Evolutionary conservation across 2,329 filamentous ascomycete species (phyloP).

Genomic region (Xylariaceae sp.): DNA sequence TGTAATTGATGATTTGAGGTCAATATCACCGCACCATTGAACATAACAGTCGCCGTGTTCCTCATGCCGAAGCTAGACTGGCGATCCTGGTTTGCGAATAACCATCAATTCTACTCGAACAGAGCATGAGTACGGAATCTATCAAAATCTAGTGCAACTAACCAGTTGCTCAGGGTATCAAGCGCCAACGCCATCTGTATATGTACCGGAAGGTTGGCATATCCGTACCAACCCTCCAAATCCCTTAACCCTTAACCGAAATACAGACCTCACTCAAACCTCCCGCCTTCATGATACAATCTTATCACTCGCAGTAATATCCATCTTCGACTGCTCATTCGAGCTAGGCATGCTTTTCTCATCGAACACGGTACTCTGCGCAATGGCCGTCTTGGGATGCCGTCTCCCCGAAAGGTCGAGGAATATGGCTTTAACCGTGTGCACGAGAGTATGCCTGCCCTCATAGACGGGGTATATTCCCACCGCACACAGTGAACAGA

Average conservation of each 20-base stretch:
- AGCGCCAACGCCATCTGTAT: background rate
- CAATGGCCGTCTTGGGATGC: conserved; percentile 29
- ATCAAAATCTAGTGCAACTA: background rate
- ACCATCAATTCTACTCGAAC: no score
- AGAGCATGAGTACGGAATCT: no score
- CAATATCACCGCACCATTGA: background rate
- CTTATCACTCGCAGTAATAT: conserved; percentile 1
- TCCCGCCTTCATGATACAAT: conserved; percentile 1
- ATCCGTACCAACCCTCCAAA: no score
- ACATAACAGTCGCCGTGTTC: no score
- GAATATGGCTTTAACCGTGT: conserved; percentile 57
- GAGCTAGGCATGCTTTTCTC: conserved; percentile 18
- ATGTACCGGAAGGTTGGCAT: background rate
- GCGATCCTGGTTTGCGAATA: no score
- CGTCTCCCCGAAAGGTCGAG: conserved; percentile 51
- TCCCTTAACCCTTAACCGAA: background rate
- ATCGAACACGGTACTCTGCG: conserved; percentile 22
- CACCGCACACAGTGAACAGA: conserved; percentile 65
- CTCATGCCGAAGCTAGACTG: no score
- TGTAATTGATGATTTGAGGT: background rate
- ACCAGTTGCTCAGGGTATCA: background rate
- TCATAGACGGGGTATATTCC: conserved; percentile 79
- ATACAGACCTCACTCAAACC: background rate
- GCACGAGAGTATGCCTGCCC: conserved; percentile 60
- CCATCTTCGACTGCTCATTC: conserved; percentile 19